phyloP scores from a whole-genome alignment of 768 basidiomycete species.

The Fomitopsis pulvina region DNA sequence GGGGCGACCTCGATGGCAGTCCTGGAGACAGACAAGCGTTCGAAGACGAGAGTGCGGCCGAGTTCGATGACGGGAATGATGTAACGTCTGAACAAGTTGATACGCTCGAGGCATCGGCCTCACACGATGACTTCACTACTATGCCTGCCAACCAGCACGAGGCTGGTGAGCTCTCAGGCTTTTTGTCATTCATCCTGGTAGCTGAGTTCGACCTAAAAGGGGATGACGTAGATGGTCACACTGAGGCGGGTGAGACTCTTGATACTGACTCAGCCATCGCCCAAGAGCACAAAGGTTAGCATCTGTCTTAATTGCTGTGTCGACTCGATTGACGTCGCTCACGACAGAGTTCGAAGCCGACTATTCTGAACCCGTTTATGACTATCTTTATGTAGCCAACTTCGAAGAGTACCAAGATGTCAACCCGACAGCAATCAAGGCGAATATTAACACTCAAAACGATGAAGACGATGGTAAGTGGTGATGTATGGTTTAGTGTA shows the following conservation, averaged over 20 bases:
- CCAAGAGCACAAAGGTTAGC: background rate
- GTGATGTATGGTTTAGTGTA: too few relatives aligned
- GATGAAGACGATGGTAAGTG: background rate
- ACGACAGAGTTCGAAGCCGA: background rate
- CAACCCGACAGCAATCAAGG: background rate
- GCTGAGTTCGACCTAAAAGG: background rate
- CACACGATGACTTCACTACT: background rate
- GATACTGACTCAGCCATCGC: background rate
- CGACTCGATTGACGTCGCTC: background rate
- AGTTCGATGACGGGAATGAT: background rate
- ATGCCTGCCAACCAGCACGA: background rate
- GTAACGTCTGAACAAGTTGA: background rate
- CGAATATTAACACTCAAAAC: background rate
- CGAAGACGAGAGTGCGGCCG: background rate
- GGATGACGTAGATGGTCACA: background rate
- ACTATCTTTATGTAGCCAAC: conserved; percentile 6
- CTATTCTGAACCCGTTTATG: background rate
- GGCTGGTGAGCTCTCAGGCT: background rate
- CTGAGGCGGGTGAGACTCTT: background rate
- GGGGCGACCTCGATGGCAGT: conserved; percentile 39
- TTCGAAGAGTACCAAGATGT: conserved; percentile 5
- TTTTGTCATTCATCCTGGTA: background rate
- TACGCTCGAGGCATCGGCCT: background rate
- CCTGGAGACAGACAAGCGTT: conserved; percentile 13
- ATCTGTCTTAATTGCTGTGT: background rate